Base-by-base conservation (phyloP, 1,284 basidiomycete genomes). In the Cronartium quercuum region DNA sequence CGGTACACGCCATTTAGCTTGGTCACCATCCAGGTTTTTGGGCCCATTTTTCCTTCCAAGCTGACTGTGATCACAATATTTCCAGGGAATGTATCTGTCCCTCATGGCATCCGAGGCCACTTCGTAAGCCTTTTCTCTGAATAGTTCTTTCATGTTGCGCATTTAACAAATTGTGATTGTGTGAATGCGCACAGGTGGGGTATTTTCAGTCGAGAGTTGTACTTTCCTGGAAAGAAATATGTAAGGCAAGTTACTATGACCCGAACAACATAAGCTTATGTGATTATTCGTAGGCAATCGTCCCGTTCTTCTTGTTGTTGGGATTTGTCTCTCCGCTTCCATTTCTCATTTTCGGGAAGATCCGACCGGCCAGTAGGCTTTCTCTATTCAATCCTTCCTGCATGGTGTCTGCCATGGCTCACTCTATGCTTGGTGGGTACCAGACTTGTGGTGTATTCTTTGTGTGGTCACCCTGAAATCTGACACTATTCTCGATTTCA, bases 251-350 rank as follows among this genome's bases (percentile, higher is more conserved):
- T n/a, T n/a, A n/a, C n/a, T n/a, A n/a, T n/a, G n/a, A n/a, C n/a
- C n/a, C n/a, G n/a, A n/a, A n/a, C n/a, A n/a, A n/a, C n/a, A n/a
- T n/a, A n/a, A n/a, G n/a, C n/a, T n/a, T n/a, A n/a, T n/a, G n/a
- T n/a, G n/a, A n/a, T n/a, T n/a, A n/a, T n/a, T n/a, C n/a, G n/a
- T 42, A 73, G 69, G 40, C 69, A 24, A 35, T 65, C 18, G 24
- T 73, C 21, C 69, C 69, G 40, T 65, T n/a, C 29, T 73, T 21
- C 57, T 38, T 73, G 35, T 1, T 41, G 6, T 18, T 47, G 18
- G 69, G 69, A 65, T 73, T 73, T 64, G 41, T 73, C 10, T 51
- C 63, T 37, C 69, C 69, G 5, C 64, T 73, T 38, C 69, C 69
- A 29, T 40, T 73, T 21, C 57, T 65, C 62, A 38, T 73, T 34